A percentile compares a stretch with the other conserved stretches of the same genome.
Conservation (phyloP, 805 yeast species). For the Kregervanrija delftensis region DNA sequence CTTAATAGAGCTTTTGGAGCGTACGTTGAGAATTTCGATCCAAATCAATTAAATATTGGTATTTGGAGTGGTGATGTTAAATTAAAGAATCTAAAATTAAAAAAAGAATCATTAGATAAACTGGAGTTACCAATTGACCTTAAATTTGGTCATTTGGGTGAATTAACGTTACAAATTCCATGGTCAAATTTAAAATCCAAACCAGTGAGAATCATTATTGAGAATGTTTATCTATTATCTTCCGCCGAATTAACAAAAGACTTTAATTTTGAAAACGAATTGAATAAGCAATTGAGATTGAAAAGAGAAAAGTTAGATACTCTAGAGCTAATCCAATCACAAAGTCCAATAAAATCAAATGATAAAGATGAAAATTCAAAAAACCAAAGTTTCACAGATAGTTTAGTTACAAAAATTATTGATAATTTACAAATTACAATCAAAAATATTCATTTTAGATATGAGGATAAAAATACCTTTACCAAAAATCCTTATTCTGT, state of each 20-base stretch:
- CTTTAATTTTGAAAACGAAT: conserved; percentile 50
- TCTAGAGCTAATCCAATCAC: conserved; percentile 53
- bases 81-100: conserved; percentile 65
- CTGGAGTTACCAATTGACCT: conserved; percentile 83
- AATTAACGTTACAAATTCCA: conserved; percentile 84
- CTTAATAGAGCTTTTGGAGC: conserved; percentile 58
- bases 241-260: conserved; percentile 60
- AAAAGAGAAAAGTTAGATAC: conserved; percentile 61
- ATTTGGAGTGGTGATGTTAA: conserved; percentile 98
- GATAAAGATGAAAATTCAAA: conserved; percentile 36
- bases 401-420: conserved; percentile 79
- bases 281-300: conserved; percentile 52
- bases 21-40: conserved; percentile 92
- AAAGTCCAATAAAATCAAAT: conserved; percentile 27
- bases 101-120: conserved; percentile 84
- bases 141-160: conserved; percentile 83
- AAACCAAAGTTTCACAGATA: conserved; percentile 80
- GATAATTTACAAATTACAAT: conserved; percentile 91
- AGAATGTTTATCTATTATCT: conserved; percentile 80
- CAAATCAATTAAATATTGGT: conserved; percentile 90
- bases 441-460: conserved; percentile 84
- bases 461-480: conserved; percentile 72
- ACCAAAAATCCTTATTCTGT: conserved; percentile 72
- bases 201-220: conserved; percentile 83
- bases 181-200: conserved; percentile 92